Conservation (phyloP, 352 stramenopile genomes). For the Nothophytophthora sp. region DNA sequence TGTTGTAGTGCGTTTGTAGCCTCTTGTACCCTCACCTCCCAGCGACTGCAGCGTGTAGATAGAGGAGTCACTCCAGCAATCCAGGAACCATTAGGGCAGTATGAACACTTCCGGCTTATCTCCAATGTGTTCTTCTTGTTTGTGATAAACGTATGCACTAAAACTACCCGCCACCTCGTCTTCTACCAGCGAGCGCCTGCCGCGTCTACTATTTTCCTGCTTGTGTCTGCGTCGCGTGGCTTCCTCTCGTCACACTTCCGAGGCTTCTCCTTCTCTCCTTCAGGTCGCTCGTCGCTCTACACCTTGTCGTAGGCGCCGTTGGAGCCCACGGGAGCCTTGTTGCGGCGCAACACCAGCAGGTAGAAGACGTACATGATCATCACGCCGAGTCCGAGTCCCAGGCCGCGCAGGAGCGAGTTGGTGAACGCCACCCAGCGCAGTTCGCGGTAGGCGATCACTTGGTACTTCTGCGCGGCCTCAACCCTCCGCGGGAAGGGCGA, state of each 20-base stretch:
- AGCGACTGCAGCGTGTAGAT: constrained; percentile 7
- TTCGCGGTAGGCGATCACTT: constrained; percentile 82
- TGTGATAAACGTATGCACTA: constrained; percentile 34
- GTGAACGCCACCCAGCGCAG: constrained; percentile 81
- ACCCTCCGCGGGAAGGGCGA: constrained; percentile 64
- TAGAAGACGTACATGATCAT: constrained; percentile 88
- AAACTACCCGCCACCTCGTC: constrained; percentile 31
- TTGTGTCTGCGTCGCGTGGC: background rate
- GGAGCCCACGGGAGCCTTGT: constrained; percentile 30
- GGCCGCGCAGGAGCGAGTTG: constrained; percentile 71
- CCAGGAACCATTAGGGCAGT: too few species aligned
- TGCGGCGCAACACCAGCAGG: constrained; percentile 65
- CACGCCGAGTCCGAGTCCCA: constrained; percentile 72
- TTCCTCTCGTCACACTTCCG: background rate
- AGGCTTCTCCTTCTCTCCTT: constrained; percentile 5
- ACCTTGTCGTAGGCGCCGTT: constrained; percentile 76
- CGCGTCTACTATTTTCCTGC: background rate
- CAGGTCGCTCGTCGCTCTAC: constrained; percentile 42
- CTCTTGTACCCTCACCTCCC: constrained; percentile 6
- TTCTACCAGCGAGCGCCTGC: too few species aligned
- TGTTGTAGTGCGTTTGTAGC: background rate
- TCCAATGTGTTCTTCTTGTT: constrained; percentile 25
- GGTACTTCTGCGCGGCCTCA: constrained; percentile 68
- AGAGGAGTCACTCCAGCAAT: too few species aligned
- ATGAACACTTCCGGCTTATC: constrained; percentile 24